Percentiles rank a stretch among this genome's conserved stretches.
Conservation (phyloP, 176 grass and related monocot genomes). For the Luzula sylvatica region DNA sequence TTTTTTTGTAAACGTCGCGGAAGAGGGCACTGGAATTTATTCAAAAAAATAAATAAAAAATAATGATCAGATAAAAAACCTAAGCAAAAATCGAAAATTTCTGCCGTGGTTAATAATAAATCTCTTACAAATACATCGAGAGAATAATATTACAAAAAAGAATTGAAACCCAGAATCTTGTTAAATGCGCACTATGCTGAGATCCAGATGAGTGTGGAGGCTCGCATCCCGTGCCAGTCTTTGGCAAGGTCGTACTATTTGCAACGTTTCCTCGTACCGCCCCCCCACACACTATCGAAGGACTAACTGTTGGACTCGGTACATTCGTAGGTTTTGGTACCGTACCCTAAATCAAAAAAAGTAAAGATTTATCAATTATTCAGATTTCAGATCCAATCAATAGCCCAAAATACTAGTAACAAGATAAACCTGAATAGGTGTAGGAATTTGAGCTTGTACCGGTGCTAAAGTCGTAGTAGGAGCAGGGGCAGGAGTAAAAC, state of each 20-base stretch:
- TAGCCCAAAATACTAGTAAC: too few relatives aligned
- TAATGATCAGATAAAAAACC: background rate
- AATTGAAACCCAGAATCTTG: background rate
- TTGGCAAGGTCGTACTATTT: conserved; percentile 14
- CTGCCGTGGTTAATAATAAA: background rate
- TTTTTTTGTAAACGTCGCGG: too few relatives aligned
- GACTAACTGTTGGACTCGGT: conserved; percentile 3
- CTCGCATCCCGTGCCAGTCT: background rate
- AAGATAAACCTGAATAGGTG: background rate
- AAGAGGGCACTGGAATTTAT: too few relatives aligned
- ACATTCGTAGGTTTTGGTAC: background rate
- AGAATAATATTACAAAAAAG: background rate
- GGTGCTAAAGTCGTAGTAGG: conserved; percentile 24
- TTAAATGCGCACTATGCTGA: background rate
- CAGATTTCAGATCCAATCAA: too few relatives aligned
- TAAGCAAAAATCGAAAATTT: conserved; percentile 3
- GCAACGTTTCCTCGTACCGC: background rate
- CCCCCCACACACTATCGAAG: conserved; percentile 3
- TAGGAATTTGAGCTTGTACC: background rate
- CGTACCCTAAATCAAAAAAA: background rate
- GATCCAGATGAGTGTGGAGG: background rate
- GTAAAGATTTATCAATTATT: conserved; percentile 1
- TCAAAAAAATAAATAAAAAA: too few relatives aligned
- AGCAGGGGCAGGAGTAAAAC: conserved; percentile 13
- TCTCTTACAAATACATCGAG: background rate